phyloP scores from a whole-genome alignment of 208 protist genomes.

The Phytomonas francai region DNA sequence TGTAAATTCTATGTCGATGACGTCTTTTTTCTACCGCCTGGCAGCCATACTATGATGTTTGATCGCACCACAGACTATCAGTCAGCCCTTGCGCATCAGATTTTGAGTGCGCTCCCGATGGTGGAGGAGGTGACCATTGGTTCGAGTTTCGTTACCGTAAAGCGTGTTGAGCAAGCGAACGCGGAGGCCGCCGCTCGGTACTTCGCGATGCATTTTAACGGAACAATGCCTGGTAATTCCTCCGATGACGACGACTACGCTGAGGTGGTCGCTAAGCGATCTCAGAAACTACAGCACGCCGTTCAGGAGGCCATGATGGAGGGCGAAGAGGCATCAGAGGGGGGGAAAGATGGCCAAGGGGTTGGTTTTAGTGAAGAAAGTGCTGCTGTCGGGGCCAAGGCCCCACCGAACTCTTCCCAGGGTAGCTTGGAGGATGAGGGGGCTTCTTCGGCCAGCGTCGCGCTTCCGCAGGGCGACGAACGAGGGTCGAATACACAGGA shows the following conservation, averaged over 20 bases:
- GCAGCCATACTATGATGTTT: constrained; percentile 57
- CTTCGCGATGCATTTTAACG: constrained; percentile 55
- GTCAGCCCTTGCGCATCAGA: constrained; percentile 58
- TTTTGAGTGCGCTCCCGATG: constrained; percentile 72
- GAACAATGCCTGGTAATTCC: constrained; percentile 7
- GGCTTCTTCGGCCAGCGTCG: neutral
- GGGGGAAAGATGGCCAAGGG: neutral
- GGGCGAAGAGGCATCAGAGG: constrained; percentile 5
- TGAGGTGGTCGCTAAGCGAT: constrained; percentile 30
- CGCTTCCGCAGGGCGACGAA: too few relatives aligned
- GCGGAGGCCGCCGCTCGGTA: constrained; percentile 48
- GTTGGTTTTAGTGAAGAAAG: neutral
- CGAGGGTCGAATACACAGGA: too few relatives aligned
- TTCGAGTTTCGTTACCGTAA: constrained; percentile 67
- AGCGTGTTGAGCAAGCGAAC: constrained; percentile 50
- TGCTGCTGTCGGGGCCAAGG: neutral
- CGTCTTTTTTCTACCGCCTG: constrained; percentile 46
- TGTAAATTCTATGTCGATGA: constrained; percentile 81
- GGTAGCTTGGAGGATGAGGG: neutral
- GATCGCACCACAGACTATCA: constrained; percentile 71
- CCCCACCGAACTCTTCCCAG: neutral
- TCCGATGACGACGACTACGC: constrained; percentile 6
- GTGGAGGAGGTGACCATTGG: constrained; percentile 86
- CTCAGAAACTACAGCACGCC: constrained; percentile 44
- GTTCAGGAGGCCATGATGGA: constrained; percentile 17